Evolutionary conservation across 345 rosid genomes (phyloP).

Genomic region (Camelina laxa): DNA sequence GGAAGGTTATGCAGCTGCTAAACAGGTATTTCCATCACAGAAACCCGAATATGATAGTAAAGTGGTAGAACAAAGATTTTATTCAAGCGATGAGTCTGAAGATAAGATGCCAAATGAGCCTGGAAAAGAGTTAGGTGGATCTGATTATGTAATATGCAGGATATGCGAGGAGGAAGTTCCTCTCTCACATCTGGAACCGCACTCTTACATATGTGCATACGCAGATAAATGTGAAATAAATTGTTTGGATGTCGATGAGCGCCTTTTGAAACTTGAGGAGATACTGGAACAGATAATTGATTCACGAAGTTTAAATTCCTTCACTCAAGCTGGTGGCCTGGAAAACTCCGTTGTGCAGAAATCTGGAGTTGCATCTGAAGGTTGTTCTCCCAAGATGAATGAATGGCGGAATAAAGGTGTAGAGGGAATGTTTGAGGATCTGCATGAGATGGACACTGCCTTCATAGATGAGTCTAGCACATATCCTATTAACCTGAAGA

Average conservation of each 20-base stretch:
- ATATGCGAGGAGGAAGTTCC: constrained; percentile 84
- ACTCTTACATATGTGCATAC: constrained; percentile 87
- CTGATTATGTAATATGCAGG: constrained; percentile 67
- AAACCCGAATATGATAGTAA: constrained; percentile 41
- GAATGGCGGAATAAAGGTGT: constrained; percentile 84
- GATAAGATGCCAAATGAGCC: constrained; percentile 35
- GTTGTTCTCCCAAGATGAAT: constrained; percentile 70
- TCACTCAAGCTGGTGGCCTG: constrained; percentile 55
- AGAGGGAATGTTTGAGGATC: constrained; percentile 90
- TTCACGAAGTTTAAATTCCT: constrained; percentile 56
- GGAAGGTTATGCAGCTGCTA: constrained; percentile 41
- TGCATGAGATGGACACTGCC: constrained; percentile 92
- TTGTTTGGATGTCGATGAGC: constrained; percentile 73
- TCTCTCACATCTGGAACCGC: constrained; percentile 70
- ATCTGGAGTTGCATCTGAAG: constrained; percentile 55
- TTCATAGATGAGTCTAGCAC: constrained; percentile 65
- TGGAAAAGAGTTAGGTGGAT: constrained; percentile 45
- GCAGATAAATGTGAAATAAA: constrained; percentile 82
- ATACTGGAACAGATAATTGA: constrained; percentile 76
- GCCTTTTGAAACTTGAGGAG: constrained; percentile 73
- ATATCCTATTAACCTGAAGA: constrained; percentile 54
- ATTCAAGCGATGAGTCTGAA: constrained; percentile 42
- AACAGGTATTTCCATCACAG: constrained; percentile 43
- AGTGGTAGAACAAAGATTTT: constrained; percentile 44
- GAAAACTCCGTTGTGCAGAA: constrained; percentile 58